Conservation (phyloP, 257 asterid genomes). For the Salvia hispanica region DNA sequence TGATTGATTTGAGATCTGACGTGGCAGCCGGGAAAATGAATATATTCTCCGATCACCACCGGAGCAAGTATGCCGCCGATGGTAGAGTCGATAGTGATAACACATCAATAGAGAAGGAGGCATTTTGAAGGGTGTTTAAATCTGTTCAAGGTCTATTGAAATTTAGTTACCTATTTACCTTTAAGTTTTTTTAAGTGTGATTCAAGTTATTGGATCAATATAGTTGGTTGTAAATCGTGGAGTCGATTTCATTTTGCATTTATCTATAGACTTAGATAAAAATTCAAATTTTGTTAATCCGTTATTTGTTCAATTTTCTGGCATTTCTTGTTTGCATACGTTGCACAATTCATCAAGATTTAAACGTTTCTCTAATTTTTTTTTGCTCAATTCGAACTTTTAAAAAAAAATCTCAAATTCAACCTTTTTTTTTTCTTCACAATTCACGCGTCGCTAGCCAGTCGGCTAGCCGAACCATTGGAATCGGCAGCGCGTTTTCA, state of each 20-base stretch:
- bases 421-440: too few species aligned
- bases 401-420: too few species aligned
- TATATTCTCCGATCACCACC: slow-evolving; percentile 32
- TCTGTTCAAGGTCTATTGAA: background rate
- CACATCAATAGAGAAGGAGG: slow-evolving; percentile 16
- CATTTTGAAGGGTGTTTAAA: background rate
- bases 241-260: background rate
- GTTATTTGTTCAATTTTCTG: background rate
- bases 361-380: too few species aligned
- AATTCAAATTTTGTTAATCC: background rate
- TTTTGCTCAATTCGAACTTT: too few species aligned
- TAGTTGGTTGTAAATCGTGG: background rate
- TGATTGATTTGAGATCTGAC: slow-evolving; percentile 73
- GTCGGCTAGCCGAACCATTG: too few species aligned
- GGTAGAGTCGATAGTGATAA: slow-evolving; percentile 41
- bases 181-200: background rate
- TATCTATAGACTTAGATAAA: background rate
- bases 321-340: background rate
- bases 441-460: too few species aligned
- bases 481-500: too few species aligned
- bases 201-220: background rate
- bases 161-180: background rate
- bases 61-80: slow-evolving; percentile 39
- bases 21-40: slow-evolving; percentile 58
- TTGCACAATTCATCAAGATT: background rate